Base-by-base conservation (phyloP, 2,329 filamentous ascomycete genomes). In the Periconia sp. region DNA sequence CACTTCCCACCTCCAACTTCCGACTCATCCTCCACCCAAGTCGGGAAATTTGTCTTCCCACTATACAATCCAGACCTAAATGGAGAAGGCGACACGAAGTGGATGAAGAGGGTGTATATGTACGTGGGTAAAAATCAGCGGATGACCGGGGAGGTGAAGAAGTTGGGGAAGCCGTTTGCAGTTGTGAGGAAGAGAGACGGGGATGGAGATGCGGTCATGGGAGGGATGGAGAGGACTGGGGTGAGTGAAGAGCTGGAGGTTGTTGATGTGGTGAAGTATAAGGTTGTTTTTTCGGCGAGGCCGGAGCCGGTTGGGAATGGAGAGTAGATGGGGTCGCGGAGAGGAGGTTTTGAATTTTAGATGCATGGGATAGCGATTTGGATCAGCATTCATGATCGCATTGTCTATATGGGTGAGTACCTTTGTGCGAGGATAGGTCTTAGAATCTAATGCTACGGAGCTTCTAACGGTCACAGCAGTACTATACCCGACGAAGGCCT, bases 21-120 rank as follows among this genome's bases (percentile, higher is more conserved):
- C 13, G 48, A 65, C 3, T 21, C 55, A 15, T 48, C 36, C 3
- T 23, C 61, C 7, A 81, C 82, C 1, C 71, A 77, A 18, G 78
- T 95, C 52, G 91, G 91, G 22, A 84, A 82, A 42, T 78, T 95
- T 21, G 80, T 87, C 22, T 95, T 95, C 59, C 90, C 90, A 2
- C 80, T 89, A 57, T 89, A 92, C 66, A 76, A 82, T 38, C 71
- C 81, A 7, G 33, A 39, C 4, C 35, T 54, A 23, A 73, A 80
- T 19, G 72, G 68, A 41, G 53, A 68, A 0, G 75, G 75, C 12
- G 80, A 83, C 56, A 85, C 82, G 0, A 81, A 80, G 8, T 96
- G 92, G 92, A 95, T 92, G 88, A 95, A 91, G 72, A 80, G 83
- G 24, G 90, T 92, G 19, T 89, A 95, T 63, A 74, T 97, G 35